These are phyloP conservation scores for Alternaria triticina DNA, from an alignment of 2,329 filamentous ascomycete genomes.

Conservation along the genomic window DNA sequence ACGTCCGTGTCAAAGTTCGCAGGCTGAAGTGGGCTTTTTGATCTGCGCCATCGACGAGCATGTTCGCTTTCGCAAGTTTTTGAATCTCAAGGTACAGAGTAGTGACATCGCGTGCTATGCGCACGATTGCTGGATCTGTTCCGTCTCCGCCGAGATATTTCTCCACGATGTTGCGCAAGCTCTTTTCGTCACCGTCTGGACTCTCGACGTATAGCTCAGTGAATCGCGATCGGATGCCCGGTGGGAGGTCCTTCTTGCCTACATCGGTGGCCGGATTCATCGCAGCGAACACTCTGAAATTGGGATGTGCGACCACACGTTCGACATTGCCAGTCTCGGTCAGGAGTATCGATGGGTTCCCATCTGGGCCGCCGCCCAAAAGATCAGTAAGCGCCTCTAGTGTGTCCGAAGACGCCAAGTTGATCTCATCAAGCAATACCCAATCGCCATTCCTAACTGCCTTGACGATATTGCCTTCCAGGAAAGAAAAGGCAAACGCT, in stretches of 20 bases:
- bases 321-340: slow-evolving; percentile 95
- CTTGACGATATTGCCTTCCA: slow-evolving; percentile 95
- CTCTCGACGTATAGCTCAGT: slow-evolving; percentile 95
- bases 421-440: slow-evolving; percentile 97
- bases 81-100: slow-evolving; percentile 89
- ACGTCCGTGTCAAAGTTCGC: slow-evolving; percentile 85
- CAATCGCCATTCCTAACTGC: slow-evolving; percentile 96
- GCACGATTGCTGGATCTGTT: slow-evolving; percentile 70
- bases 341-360: slow-evolving; percentile 81
- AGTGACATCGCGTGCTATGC: slow-evolving; percentile 80
- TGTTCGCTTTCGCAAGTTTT: slow-evolving; percentile 77
- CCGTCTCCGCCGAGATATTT: slow-evolving; percentile 77
- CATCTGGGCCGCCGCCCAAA: slow-evolving; percentile 73
- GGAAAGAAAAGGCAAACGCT: slow-evolving; percentile 89
- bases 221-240: slow-evolving; percentile 87
- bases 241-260: slow-evolving; percentile 91
- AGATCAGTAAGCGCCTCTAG: slow-evolving; percentile 92
- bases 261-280: slow-evolving; percentile 99
- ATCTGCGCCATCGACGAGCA: slow-evolving; percentile 90
- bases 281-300: slow-evolving; percentile 95
- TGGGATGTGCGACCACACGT: slow-evolving; percentile 83
- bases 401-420: slow-evolving; percentile 91
- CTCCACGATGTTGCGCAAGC: slow-evolving; percentile 85
- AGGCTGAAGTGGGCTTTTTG: slow-evolving; percentile 98
- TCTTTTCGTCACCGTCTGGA: slow-evolving; percentile 84